Evolutionary conservation across 768 basidiomycete species (phyloP).

Genomic region (Boletus eberwhitei): DNA sequence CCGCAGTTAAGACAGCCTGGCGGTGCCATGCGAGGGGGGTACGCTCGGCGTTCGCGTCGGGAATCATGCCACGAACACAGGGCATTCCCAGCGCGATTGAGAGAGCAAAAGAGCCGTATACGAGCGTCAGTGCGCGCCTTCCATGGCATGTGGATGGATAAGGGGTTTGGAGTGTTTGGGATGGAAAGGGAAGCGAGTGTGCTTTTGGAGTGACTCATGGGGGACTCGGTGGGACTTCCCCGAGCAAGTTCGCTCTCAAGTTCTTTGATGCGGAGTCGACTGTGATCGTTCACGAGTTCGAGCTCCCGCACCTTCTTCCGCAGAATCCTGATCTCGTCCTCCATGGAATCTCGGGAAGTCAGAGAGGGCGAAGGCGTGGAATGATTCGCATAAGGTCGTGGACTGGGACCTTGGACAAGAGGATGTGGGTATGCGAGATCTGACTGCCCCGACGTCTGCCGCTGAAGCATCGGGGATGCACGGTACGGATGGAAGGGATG

Average conservation of each 20-base stretch:
- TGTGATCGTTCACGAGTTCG: slow-evolving; percentile 55
- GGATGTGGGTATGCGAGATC: slow-evolving; percentile 19
- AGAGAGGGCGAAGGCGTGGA: slow-evolving; percentile 13
- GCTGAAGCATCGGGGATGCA: slow-evolving; percentile 20
- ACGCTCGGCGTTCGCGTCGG: slow-evolving; percentile 71
- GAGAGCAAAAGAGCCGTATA: slow-evolving; percentile 66
- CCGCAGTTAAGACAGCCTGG: slow-evolving; percentile 79
- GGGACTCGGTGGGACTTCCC: slow-evolving; percentile 24
- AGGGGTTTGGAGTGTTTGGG: slow-evolving; percentile 35
- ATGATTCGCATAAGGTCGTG: slow-evolving; percentile 21
- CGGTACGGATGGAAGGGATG: slow-evolving; percentile 29
- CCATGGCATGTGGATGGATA: slow-evolving; percentile 57
- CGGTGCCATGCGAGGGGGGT: slow-evolving; percentile 79
- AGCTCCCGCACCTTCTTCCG: slow-evolving; percentile 59
- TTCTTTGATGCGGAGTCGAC: slow-evolving; percentile 44
- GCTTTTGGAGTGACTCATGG: slow-evolving; percentile 18
- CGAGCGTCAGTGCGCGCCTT: slow-evolving; percentile 71
- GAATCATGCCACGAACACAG: slow-evolving; percentile 91
- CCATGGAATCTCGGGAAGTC: slow-evolving; percentile 24
- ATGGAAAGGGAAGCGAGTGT: slow-evolving; percentile 14
- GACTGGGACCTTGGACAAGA: slow-evolving; percentile 15
- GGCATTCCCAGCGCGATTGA: slow-evolving; percentile 85
- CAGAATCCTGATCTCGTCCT: slow-evolving; percentile 54
- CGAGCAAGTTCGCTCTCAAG: slow-evolving; percentile 46
- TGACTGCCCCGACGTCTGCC: slow-evolving; percentile 20